Evolutionary conservation across 148 eudicot genomes (phyloP), one percentile per base, ranked within the genome.

Genomic region (Vaccinium macrocarpon): DNA sequence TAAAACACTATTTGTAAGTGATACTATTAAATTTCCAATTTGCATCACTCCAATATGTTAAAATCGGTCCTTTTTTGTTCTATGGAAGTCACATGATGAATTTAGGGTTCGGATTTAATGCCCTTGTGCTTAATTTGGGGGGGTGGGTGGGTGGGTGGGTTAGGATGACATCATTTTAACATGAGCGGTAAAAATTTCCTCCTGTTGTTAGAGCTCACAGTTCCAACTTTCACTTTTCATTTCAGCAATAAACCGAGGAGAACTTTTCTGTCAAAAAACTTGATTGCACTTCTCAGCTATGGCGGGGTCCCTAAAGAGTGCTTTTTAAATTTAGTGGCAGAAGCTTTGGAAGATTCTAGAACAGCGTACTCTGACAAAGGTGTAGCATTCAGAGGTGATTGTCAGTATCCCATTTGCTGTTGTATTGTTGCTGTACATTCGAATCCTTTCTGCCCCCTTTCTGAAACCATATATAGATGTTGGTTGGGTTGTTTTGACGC

Each of bases 231-330:
- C 82, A 62, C 52, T 71, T 62, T 80, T 81, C 23, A 25, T 81
- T 70, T 81, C 88, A 96, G 99, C 89, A 86, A 86, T 32, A 91
- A 88, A 84, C 99, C 99, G 14, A 86, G 76, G 82, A 89, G 55
- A 83, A 56, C 92, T 8, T 73, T 52, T 48, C 87, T 96, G 10
- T 96, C 99, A 11, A 95, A 84, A 85, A 84, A 87, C 79, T 90
- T 96, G 91, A 96, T 96, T 87, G 93, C 95, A 52, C 93, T 97
- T 42, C 90, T 97, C 78, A 90, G 85, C 87, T 91, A 87, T 84
- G 99, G 99, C 59, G 98, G 96, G 68, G 95, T 96, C 62, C 98
- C 98, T 1, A 85, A 79, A 73, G 84, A 84, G 1, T 91, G 57
- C 71, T 97, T 97, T 85, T 42, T 92, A 76, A 80, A 85, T 62